Percentiles rank a stretch among this genome's conserved stretches.
Evolutionary conservation across 2,329 filamentous ascomycete species (phyloP).

Genomic region (Emmonsiellopsis sp.): DNA sequence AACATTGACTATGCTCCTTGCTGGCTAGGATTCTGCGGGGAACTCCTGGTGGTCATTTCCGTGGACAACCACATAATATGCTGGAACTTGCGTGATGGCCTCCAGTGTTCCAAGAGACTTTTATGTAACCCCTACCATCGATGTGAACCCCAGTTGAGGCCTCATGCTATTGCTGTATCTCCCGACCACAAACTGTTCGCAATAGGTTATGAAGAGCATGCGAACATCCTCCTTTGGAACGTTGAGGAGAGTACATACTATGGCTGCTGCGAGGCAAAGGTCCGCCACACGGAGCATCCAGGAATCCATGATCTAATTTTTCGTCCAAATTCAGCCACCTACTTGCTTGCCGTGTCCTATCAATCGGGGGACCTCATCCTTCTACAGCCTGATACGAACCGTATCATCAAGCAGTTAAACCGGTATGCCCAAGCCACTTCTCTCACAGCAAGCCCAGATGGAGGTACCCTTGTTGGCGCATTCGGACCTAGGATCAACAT

Average conservation of each 20-base stretch:
- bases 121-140: constrained; percentile 16
- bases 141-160: constrained; percentile 9
- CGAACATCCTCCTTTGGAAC: too few relatives aligned
- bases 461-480: constrained; percentile 17
- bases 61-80: constrained; percentile 17
- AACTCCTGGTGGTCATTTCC: constrained; percentile 19
- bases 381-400: constrained; percentile 20
- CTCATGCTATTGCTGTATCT: constrained; percentile 18
- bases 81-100: constrained; percentile 20
- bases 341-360: too few relatives aligned
- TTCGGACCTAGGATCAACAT: constrained; percentile 18
- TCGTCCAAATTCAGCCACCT: too few relatives aligned
- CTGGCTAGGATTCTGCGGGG: constrained; percentile 17
- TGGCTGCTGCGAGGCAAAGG: too few relatives aligned
- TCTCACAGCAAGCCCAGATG: constrained; percentile 22
- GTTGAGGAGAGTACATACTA: too few relatives aligned
- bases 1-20: constrained; percentile 12
- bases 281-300: too few relatives aligned
- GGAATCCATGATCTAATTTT: too few relatives aligned
- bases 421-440: constrained; percentile 17
- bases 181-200: constrained; percentile 23
- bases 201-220: too few relatives aligned
- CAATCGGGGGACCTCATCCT: constrained; percentile 20
- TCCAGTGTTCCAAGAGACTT: constrained; percentile 7
- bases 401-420: constrained; percentile 17